Evolutionary conservation across 2,329 filamentous ascomycete species (phyloP), one percentile per base, ranked within the genome.

Genomic region (Aphanoascus verrucosus): DNA sequence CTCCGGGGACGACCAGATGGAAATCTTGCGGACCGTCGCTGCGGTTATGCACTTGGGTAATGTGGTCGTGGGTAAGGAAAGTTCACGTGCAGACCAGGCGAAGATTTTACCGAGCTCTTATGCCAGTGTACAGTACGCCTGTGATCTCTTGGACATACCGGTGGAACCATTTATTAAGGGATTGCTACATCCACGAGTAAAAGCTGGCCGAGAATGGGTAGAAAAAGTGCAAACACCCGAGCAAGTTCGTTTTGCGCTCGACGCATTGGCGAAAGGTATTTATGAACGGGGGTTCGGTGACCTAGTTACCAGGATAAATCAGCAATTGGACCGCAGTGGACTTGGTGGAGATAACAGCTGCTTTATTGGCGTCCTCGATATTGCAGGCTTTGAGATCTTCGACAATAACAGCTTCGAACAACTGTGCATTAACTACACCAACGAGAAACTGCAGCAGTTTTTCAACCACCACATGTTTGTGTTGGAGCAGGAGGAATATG

Each of bases 401-500:
- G 90, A 98, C 62, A 81, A 88, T 64, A 98, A 98, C 74, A 96
- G 91, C 74, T 98, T 98, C 64, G 93, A 98, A 68, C 93, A 98
- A 69, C 79, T 98, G 5, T 98, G 93, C 74, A 98, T 98, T 78
- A 98, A 98, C 71, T 98, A 98, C 71, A 97, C 94, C 57, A 98
- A 98, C 71, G 93, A 98, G 69, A 98, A 96, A 69, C 81, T 98
- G 5, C 93, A 98, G 65, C 93, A 98, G 62, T 98, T 98, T 69
- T 98, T 98, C 79, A 98, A 98, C 64, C 93, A 98, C 67, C 94
- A 98, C 74, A 98, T 98, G 93, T 98, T 98, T 65, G 93, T 98
- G 8, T 77, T 98, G 6, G 93, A 98, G 67, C 93, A 98, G 65
- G 93, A 98, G 68, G 93, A 98, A 68, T 98, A 98, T 68, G 90